phyloP scores from a whole-genome alignment of 176 grass and related monocot species.

The Puccinellia tenuiflora region DNA sequence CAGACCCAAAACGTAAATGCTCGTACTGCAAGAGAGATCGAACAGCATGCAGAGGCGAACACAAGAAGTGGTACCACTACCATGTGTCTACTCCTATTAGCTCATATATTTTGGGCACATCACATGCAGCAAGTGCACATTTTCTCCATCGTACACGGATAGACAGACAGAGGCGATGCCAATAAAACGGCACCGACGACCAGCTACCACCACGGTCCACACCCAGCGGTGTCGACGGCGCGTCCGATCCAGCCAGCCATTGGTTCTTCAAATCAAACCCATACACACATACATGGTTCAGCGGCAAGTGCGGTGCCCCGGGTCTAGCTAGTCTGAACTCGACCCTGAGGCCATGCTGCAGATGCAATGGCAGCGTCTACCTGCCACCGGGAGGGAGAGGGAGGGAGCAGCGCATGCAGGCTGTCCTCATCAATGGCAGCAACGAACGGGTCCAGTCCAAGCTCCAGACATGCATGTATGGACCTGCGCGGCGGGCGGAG shows the following conservation, averaged over 20 bases:
- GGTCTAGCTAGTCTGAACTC: background rate
- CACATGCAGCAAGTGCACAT: background rate
- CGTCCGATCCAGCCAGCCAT: background rate
- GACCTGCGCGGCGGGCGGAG: background rate
- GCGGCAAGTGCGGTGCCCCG: background rate
- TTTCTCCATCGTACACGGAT: background rate
- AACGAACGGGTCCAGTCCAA: background rate
- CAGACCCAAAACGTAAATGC: background rate
- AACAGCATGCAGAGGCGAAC: background rate
- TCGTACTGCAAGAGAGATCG: too few species aligned
- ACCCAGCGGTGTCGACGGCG: background rate
- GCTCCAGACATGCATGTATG: background rate
- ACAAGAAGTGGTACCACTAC: background rate
- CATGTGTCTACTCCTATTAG: background rate
- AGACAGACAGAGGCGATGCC: background rate
- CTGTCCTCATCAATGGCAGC: slow-evolving; percentile 42
- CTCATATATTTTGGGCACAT: background rate
- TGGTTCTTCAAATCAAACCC: background rate
- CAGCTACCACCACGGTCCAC: background rate
- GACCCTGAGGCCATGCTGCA: background rate
- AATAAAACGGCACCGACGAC: slow-evolving; percentile 20
- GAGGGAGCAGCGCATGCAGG: background rate
- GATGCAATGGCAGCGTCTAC: slow-evolving; percentile 1
- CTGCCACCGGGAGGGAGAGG: background rate
- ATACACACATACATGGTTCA: background rate